Evolutionary conservation across 2,329 filamentous ascomycete species (phyloP).

Genomic region (Scytalidium lignicola): DNA sequence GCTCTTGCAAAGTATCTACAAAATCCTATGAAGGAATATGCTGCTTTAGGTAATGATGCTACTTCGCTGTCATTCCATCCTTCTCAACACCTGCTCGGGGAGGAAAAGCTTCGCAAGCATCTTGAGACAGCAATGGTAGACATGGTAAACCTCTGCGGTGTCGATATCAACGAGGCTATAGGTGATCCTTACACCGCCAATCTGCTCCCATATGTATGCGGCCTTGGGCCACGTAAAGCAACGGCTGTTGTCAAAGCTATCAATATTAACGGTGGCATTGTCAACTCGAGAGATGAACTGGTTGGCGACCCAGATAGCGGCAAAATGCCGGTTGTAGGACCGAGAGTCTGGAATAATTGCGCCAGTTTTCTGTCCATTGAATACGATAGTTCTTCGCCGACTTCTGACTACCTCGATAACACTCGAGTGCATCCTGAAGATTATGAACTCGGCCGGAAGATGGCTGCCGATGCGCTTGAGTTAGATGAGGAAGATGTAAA

Average conservation of each 20-base stretch:
- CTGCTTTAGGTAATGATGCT: slow-evolving; percentile 83
- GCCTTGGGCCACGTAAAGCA: slow-evolving; percentile 87
- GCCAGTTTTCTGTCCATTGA: slow-evolving; percentile 91
- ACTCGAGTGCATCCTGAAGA: slow-evolving; percentile 97
- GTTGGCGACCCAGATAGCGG: slow-evolving; percentile 81
- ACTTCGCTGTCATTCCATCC: slow-evolving; percentile 82
- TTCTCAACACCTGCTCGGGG: slow-evolving; percentile 80
- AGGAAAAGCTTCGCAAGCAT: slow-evolving; percentile 80
- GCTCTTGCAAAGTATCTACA: slow-evolving; percentile 88
- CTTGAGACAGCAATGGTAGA: slow-evolving; percentile 97
- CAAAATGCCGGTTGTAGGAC: slow-evolving; percentile 74
- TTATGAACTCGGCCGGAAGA: slow-evolving; percentile 96
- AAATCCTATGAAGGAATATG: slow-evolving; percentile 94
- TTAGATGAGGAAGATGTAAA: slow-evolving; percentile 98
- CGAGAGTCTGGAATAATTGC: slow-evolving; percentile 93
- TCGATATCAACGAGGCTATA: slow-evolving; percentile 91
- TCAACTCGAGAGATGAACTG: slow-evolving; percentile 80
- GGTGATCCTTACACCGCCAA: slow-evolving; percentile 77
- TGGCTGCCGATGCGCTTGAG: slow-evolving; percentile 94
- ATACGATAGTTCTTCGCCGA: slow-evolving; percentile 74
- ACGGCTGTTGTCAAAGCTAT: slow-evolving; percentile 82
- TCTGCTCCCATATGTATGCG: slow-evolving; percentile 84
- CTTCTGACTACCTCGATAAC: slow-evolving; percentile 90
- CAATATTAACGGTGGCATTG: slow-evolving; percentile 81
- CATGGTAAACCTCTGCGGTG: slow-evolving; percentile 94